Evolutionary conservation across 1,284 basidiomycete genomes (phyloP), one percentile per base, ranked within the genome.

Genomic region (Microbotryum intermedium): DNA sequence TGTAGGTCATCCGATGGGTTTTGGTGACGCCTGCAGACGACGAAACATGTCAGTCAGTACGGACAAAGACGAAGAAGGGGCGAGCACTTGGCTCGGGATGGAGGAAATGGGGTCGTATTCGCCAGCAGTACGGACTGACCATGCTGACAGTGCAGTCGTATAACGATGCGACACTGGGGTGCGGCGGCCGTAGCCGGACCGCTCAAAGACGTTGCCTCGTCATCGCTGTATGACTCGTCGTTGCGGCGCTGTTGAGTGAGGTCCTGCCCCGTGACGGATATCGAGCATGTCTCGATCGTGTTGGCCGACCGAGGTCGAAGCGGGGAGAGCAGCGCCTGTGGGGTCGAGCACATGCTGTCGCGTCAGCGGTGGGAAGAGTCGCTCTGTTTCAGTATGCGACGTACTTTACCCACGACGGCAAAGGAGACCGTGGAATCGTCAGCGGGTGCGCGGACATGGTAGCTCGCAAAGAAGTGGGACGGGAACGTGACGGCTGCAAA

Each of bases 401-500:
- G 5, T 11, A 58, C 59, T 50, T 58, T 66, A 1, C 34, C 65
- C 3, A 56, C 61, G 2, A 66, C 53, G 43, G 51, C 52, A 42
- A 66, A 66, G 30, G 54, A 58, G 53, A 52, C 57, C 3, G 39
- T 28, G 16, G 18, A 34, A 25, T 11, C 39, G 18, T 28, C 28
- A 6, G 9, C 44, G 18, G 16, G 23, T 21, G 45, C 11, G 39
- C 23, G 28, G 23, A 58, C 29, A 16, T 42, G n/a, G 56, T 65
- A 71, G 11, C 56, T 43, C 7, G 56, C 42, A 46, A 71, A 71
- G 66, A 70, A 71, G 50, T 34, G 46, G 4, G 62, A 46, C 26
- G 66, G 60, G 44, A 70, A 65, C 39, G 65, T 59, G 39, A 64
- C 58, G 43, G 69, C 59, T 50, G 58, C 67, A 29, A 71, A 71